These are phyloP conservation scores for Cinnamomum micranthum DNA, from an alignment of 164 flowering plant species.

Conservation along the genomic window DNA sequence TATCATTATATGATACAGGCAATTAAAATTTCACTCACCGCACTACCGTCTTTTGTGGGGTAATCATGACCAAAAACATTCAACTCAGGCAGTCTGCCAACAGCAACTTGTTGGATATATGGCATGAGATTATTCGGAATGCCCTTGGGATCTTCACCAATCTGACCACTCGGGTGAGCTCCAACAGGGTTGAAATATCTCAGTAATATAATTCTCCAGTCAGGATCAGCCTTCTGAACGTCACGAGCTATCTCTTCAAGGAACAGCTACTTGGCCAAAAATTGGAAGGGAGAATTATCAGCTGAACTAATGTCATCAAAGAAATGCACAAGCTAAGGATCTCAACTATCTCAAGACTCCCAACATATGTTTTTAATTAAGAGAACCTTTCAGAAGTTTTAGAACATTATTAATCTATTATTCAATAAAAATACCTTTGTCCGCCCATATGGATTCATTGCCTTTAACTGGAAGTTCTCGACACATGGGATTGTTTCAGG, in stretches of 20 bases:
- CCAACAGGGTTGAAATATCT: conserved; percentile 95
- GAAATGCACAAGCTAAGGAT: not conserved
- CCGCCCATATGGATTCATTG: conserved; percentile 94
- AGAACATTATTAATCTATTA: too few species aligned
- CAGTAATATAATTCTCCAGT: conserved; percentile 77
- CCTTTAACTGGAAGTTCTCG: conserved; percentile 69
- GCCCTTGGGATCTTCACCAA: conserved; percentile 98
- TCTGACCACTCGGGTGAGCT: conserved; percentile 84
- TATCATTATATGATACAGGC: not conserved
- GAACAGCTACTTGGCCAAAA: conserved; percentile 47
- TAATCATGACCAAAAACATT: conserved; percentile 91
- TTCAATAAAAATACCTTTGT: conserved; percentile 56
- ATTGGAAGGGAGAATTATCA: not conserved
- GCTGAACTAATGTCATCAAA: not conserved
- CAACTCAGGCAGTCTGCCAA: conserved; percentile 84
- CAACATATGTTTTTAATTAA: not conserved
- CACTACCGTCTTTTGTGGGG: conserved; percentile 87
- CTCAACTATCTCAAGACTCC: not conserved
- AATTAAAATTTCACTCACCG: conserved; percentile 44
- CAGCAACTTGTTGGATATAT: conserved; percentile 92
- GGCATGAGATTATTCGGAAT: conserved; percentile 98
- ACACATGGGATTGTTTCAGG: conserved; percentile 85
- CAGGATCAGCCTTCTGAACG: conserved; percentile 74
- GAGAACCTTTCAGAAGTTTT: not conserved
- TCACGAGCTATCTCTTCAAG: conserved; percentile 89